phyloP scores from a whole-genome alignment of 305 asterid genomes.

The Fraxinus sp. region DNA sequence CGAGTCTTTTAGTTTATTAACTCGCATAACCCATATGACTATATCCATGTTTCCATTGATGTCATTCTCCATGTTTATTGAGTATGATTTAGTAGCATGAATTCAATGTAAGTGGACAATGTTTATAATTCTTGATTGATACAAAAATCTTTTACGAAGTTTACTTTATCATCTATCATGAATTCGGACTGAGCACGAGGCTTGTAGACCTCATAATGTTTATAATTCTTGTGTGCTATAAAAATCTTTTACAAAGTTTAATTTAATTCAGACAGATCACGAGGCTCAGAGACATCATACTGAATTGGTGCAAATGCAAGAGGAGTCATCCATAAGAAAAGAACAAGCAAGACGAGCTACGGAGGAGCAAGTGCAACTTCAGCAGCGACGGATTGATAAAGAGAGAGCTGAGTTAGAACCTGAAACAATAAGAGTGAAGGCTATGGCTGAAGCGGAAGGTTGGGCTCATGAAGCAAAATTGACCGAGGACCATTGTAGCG shows the following conservation, averaged over 20 bases:
- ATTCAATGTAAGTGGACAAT: neutral
- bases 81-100: constrained; percentile 1
- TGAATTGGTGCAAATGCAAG: constrained; percentile 92
- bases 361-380: constrained; percentile 95
- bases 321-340: constrained; percentile 76
- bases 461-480: constrained; percentile 89
- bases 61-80: neutral
- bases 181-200: neutral
- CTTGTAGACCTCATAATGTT: neutral
- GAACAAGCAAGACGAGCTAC: constrained; percentile 93
- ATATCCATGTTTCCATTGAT: constrained; percentile 8
- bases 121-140: neutral
- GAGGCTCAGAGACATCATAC: constrained; percentile 88
- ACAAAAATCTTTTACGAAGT: neutral
- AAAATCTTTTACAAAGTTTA: constrained; percentile 16
- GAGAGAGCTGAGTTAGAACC: constrained; percentile 94
- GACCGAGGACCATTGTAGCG: constrained; percentile 76
- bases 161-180: neutral
- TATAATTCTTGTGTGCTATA: neutral
- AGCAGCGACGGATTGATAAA: constrained; percentile 79
- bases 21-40: neutral
- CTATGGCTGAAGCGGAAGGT: constrained; percentile 94
- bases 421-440: constrained; percentile 84
- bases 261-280: constrained; percentile 60
- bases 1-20: neutral